Base-by-base conservation (phyloP, 2,329 filamentous ascomycete species). In the Colletotrichum truncatum region DNA sequence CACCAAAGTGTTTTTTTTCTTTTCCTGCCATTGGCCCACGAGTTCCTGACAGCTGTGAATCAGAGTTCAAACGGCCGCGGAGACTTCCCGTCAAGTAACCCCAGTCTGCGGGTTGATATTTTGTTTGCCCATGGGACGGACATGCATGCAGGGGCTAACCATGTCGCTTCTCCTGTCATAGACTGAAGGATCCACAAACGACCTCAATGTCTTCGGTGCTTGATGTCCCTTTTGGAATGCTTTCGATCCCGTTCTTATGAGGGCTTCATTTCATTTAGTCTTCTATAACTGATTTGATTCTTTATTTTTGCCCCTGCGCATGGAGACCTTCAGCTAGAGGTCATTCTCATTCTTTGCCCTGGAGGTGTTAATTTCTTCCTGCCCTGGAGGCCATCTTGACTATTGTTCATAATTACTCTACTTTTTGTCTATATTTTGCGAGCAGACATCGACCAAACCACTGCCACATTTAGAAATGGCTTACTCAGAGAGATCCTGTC, bases 401-500 rank as follows among this genome's bases (percentile, higher is more conserved):
- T 55, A 28, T 26, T 30, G 10, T 41, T 52, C 25, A 53, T 52
- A 36, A n/a, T 18, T 21, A 7, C 21, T 49, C 28, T 32, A 14
- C 10, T 21, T 12, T 14, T 34, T 11, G 26, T 4, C 8, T n/a
- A 16, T 30, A 25, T 2, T 8, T 62, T 51, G 6, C 11, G 16
- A 38, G 8, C 28, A 21, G 28, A 28, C 10, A 34, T n/a, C 16
- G 12, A 11, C 10, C 38, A 2, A 23, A 8, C 12, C 23, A 32
- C 10, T 25, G 8, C n/a, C 7, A 6, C 46, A 21, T 41, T 48
- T 67, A 66, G 39, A 73, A 41, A 51, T 60, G 32, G 39, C 53
- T 4, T 72, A 75, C 70, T 75, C 74, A 12, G 61, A 73, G 18
- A 68, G 68, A 58, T 75, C 74, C 4, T 76, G 74, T 43, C 74